A percentile compares a stretch with the other conserved stretches of the same genome.
phyloP scores from a whole-genome alignment of 139 green algal species.

The Monoraphidium neglectum region DNA sequence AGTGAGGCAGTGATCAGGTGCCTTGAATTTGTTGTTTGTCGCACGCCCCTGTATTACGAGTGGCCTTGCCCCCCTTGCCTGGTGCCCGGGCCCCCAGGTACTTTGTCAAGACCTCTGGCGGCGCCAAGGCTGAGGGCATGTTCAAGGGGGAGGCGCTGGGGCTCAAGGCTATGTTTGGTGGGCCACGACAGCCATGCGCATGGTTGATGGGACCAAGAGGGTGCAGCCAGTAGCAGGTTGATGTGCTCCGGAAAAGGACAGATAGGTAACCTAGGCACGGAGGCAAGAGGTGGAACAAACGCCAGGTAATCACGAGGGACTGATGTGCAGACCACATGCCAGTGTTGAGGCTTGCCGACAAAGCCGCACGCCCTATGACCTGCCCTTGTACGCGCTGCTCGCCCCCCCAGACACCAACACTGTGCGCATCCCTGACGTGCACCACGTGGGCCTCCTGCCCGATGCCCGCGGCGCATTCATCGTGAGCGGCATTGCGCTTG shows the following conservation, averaged over 20 bases:
- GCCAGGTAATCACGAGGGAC: background rate
- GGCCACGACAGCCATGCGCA: no score
- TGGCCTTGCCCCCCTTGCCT: no score
- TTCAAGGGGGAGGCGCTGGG: conserved; percentile 88
- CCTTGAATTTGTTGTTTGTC: no score
- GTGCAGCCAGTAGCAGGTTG: no score
- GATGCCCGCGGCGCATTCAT: conserved; percentile 78
- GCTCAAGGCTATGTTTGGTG: conserved; percentile 84
- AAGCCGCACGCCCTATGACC: background rate
- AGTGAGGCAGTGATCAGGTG: no score
- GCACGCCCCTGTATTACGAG: no score
- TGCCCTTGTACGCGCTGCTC: background rate
- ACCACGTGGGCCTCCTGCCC: conserved; percentile 53
- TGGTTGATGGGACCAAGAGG: no score
- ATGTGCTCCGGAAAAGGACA: no score
- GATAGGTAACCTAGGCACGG: no score
- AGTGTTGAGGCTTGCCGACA: background rate
- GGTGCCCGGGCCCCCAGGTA: conserved; percentile 29
- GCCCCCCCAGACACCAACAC: conserved; percentile 48
- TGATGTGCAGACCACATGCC: background rate
- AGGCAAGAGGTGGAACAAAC: background rate
- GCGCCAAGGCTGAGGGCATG: conserved; percentile 65
- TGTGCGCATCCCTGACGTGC: conserved; percentile 73
- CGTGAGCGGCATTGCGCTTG: no score
- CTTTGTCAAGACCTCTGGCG: conserved; percentile 84